Percentiles rank a stretch among this genome's conserved stretches.
Conservation (phyloP, 192 early-diverging fungal species). For the Entophlyctis helioformis region DNA sequence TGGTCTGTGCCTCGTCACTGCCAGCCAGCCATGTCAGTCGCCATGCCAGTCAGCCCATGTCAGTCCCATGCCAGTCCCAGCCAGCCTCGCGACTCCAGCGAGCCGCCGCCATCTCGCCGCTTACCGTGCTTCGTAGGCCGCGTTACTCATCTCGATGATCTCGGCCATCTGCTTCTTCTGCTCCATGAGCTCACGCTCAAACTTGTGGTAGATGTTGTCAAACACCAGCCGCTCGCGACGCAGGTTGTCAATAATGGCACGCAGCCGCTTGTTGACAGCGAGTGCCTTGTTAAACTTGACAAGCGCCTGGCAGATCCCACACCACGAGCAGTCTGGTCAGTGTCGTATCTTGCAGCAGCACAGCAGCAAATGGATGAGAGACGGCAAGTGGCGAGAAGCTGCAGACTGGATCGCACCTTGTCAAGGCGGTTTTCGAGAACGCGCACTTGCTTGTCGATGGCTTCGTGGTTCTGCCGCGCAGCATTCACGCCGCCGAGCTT, state of each 20-base stretch:
- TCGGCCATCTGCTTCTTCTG: slow-evolving; percentile 53
- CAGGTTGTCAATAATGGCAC: slow-evolving; percentile 39
- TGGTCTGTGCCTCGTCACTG: slow-evolving; percentile 48
- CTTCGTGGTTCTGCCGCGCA: slow-evolving; percentile 29
- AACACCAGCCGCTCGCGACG: slow-evolving; percentile 43
- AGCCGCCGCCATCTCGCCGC: background rate
- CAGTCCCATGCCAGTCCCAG: too few species aligned
- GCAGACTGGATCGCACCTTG: too few species aligned
- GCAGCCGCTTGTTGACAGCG: slow-evolving; percentile 41
- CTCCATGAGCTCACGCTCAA: slow-evolving; percentile 39
- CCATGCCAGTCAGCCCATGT: too few species aligned
- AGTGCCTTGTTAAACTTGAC: slow-evolving; percentile 50
- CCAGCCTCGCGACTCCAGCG: too few species aligned
- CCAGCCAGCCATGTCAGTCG: background rate
- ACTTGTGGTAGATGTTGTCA: slow-evolving; percentile 47
- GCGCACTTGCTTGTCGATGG: slow-evolving; percentile 39
- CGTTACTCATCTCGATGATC: slow-evolving; percentile 46
- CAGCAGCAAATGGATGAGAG: too few species aligned
- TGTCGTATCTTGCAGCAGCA: too few species aligned
- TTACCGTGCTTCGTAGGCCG: slow-evolving; percentile 48
- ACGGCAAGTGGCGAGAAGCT: too few species aligned
- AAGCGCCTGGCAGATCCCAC: slow-evolving; percentile 19
- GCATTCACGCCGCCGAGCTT: slow-evolving; percentile 40
- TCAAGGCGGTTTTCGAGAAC: slow-evolving; percentile 46
- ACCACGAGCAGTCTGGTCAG: background rate